Base-by-base conservation (phyloP, 106 monocot species). In the Chionographis japonica region DNA sequence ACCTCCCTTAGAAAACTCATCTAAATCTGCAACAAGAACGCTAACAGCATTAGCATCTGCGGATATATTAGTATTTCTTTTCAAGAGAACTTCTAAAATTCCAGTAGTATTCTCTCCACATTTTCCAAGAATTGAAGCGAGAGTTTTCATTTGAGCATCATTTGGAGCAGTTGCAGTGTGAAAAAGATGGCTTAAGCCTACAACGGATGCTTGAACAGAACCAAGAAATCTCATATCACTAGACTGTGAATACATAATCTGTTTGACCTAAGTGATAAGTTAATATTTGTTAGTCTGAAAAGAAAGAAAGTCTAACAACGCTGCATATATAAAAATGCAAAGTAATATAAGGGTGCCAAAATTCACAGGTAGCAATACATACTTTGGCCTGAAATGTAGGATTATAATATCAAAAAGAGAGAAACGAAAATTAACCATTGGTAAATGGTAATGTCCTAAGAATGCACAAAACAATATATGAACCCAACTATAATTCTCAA, bases 21-120 rank as follows among this genome's bases (percentile, higher is more conserved):
- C 76, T 14, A 70, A 56, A 39, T 82, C 84, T 19, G 72, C 42
- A 62, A 94, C 86, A 67, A 84, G 52, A 63, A 94, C 71, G 52
- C 90, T 78, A 56, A 94, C 73, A 64, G 93, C 93, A 87, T 94
- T 94, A 72, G 65, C 77, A 84, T 94, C 93, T 62, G 84, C 93
- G 68, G 83, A 74, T 75, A 87, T 90, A 75, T 80, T 84, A 7
- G 58, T 72, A 60, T 52, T 82, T 75, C 93, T 81, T 68, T 82
- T 77, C 75, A 94, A 74, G 12, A 84, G 37, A 63, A 90, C 89
- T 80, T 94, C 93, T 66, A 72, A 49, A 27, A 77, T 69, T 55
- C 79, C 82, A 76, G 55, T 53, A 35, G 84, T 53, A 50, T 82
- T 81, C 55, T 39, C 69, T 70, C 51, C 67, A 67, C 74, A 77